phyloP scores from a whole-genome alignment of 2,329 filamentous ascomycete genomes.

The Dryadomyces quercus-mongolicae region DNA sequence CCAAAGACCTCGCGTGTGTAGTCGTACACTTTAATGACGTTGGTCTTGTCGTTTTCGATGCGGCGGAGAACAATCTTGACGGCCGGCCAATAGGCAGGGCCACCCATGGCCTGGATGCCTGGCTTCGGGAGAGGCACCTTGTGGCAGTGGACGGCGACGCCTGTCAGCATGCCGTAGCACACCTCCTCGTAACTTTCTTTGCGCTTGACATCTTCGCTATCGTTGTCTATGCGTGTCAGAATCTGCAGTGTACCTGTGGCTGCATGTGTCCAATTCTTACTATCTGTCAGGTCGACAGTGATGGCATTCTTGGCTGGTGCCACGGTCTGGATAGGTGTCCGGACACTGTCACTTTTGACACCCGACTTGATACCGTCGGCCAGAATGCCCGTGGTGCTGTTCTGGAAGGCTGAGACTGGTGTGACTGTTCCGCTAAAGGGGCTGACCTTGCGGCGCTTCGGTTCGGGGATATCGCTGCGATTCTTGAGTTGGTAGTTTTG shows the following conservation, averaged over 20 bases:
- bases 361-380: conserved; percentile 20
- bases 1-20: conserved; percentile 62
- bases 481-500: conserved; percentile 63
- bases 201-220: conserved; percentile 23
- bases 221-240: background rate
- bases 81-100: conserved; percentile 52
- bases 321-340: too few relatives aligned
- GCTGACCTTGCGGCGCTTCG: conserved; percentile 51
- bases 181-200: conserved; percentile 55
- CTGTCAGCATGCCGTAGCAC: conserved; percentile 68
- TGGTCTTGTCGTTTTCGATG: conserved; percentile 38
- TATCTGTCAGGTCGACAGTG: conserved; percentile 47
- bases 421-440: conserved; percentile 6
- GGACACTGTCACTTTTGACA: conserved; percentile 12
- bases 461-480: conserved; percentile 43
- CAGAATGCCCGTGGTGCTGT: conserved; percentile 42
- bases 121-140: conserved; percentile 58
- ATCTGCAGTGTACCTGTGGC: too few relatives aligned
- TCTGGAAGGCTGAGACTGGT: background rate
- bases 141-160: conserved; percentile 52
- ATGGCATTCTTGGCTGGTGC: conserved; percentile 20
- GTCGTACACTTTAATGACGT: conserved; percentile 62
- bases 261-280: conserved; percentile 15
- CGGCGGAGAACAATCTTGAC: conserved; percentile 63
- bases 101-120: conserved; percentile 44